Base-by-base conservation (phyloP, 2,329 filamentous ascomycete genomes). In the Microsporum audouinii region DNA sequence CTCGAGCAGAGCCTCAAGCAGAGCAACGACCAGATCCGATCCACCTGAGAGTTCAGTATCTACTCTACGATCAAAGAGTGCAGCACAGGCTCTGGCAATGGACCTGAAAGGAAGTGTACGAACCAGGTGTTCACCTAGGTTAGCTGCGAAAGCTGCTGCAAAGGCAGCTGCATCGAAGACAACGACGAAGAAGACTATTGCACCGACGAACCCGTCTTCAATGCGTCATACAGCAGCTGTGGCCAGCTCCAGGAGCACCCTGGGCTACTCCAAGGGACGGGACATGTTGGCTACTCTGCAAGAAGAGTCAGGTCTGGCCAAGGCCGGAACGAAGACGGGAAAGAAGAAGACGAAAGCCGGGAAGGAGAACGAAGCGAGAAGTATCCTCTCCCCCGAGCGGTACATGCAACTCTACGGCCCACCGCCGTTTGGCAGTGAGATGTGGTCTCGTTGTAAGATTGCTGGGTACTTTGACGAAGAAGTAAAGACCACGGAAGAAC, bases 251-350 rank as follows among this genome's bases (percentile, higher is more conserved):
- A 84, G 86, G 64, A 91, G 84, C 60, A 96, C 91, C 0, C 81
- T 96, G 47, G 91, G 91, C 14, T 96, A 95, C 71, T 88, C 83
- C 61, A 89, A 88, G 71, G 91, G 91, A 38, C 83, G 89, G 43
- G 70, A 67, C 17, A 66, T 73, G 56, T 71, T 71, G 12, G 68
- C 68, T 38, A 67, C 66, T 33, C 64, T 72, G 27, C 65, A 58
- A n/a, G 43, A 17, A 23, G 60, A 45, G 47, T 12, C 58, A 12
- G 41, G 53, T 8, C 39, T 17, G 4, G 5, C 69, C 55, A 63
- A 64, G 27, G 34, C 58, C 33, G 69, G 71, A 49, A 68, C 69
- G 36, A 47, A 64, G 34, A 59, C 66, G 5, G 6, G 10, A 12
- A 43, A 6, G n/a, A 43, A n/a, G 14, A 43, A 8, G 34, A 36